Conservation (phyloP, 2,329 filamentous ascomycete genomes). For the Aspergillus ochraceoroseus region DNA sequence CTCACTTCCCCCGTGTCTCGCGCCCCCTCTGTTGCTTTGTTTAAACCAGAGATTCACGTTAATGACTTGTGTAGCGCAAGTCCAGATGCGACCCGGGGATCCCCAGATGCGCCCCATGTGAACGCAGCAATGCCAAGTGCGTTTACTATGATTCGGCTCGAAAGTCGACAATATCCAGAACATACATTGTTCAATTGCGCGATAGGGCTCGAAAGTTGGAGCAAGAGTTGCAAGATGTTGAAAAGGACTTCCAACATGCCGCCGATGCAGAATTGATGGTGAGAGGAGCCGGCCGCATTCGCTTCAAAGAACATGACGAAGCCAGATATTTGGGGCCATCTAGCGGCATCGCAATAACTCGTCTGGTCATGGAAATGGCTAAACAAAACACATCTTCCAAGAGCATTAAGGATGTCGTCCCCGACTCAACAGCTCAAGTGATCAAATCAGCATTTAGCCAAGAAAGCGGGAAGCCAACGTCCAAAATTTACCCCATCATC, state of each 20-base stretch:
- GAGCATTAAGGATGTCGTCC: slow-evolving; percentile 86
- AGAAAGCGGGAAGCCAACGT: slow-evolving; percentile 62
- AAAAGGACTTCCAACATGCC: slow-evolving; percentile 67
- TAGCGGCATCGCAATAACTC: slow-evolving; percentile 91
- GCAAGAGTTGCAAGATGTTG: slow-evolving; percentile 71
- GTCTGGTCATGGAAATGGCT: slow-evolving; percentile 91
- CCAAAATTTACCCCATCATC: slow-evolving; percentile 84
- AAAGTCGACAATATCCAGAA: slow-evolving; percentile 77
- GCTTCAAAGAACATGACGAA: slow-evolving; percentile 79
- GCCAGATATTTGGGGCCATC: slow-evolving; percentile 87
- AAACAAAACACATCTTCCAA: slow-evolving; percentile 89
- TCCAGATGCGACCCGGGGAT: slow-evolving; percentile 91
- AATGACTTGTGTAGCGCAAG: slow-evolving; percentile 62
- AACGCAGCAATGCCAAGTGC: slow-evolving; percentile 83
- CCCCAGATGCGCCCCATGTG: slow-evolving; percentile 86
- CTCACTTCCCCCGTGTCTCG: slow-evolving; percentile 7
- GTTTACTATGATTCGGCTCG: slow-evolving; percentile 93
- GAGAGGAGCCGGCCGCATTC: slow-evolving; percentile 77
- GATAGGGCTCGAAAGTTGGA: slow-evolving; percentile 79
- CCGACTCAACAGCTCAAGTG: slow-evolving; percentile 63
- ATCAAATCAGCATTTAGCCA: slow-evolving; percentile 63
- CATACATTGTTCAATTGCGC: slow-evolving; percentile 88
- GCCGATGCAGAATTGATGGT: slow-evolving; percentile 78
- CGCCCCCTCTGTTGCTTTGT: slow-evolving; percentile 4
- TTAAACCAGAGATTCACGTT: slow-evolving; percentile 2